Evolutionary conservation across 306 rosid species (phyloP).

Genomic region (Pterocarpus santalinus): DNA sequence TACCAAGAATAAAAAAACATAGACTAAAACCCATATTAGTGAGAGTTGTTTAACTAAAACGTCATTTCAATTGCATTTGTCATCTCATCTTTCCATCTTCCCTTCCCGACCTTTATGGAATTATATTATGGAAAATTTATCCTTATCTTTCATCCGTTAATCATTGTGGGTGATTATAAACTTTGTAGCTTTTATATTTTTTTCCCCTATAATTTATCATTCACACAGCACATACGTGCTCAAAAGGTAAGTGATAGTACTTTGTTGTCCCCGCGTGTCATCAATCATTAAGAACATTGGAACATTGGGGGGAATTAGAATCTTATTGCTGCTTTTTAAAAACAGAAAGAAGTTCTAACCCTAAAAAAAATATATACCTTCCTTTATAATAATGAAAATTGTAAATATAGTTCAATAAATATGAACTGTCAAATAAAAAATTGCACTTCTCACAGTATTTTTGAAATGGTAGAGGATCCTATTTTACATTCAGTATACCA

Average conservation of each 20-base stretch:
- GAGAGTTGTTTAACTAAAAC: conserved; percentile 36
- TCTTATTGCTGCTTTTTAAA: background rate
- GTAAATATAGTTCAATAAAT: too few species aligned
- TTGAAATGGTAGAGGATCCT: too few species aligned
- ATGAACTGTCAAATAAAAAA: too few species aligned
- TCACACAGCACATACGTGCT: background rate
- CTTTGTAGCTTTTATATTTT: background rate
- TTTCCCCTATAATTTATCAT: background rate
- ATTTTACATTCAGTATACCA: too few species aligned
- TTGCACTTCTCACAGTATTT: too few species aligned
- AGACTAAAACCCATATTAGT: background rate
- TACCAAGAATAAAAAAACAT: background rate
- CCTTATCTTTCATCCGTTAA: conserved; percentile 4
- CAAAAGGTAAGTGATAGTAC: background rate
- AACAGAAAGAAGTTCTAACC: background rate
- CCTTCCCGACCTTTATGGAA: background rate
- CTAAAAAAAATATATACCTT: too few species aligned
- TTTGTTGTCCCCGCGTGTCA: conserved; percentile 1
- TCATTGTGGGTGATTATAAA: background rate
- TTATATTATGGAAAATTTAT: background rate
- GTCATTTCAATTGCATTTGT: conserved; percentile 33
- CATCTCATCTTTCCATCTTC: conserved; percentile 20
- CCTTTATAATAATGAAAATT: too few species aligned
- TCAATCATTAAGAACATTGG: conserved; percentile 32
- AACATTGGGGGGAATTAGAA: background rate